These are phyloP conservation scores for Chloranthus sessilifolius DNA, from an alignment of 164 flowering plant species.

Conservation along the genomic window DNA sequence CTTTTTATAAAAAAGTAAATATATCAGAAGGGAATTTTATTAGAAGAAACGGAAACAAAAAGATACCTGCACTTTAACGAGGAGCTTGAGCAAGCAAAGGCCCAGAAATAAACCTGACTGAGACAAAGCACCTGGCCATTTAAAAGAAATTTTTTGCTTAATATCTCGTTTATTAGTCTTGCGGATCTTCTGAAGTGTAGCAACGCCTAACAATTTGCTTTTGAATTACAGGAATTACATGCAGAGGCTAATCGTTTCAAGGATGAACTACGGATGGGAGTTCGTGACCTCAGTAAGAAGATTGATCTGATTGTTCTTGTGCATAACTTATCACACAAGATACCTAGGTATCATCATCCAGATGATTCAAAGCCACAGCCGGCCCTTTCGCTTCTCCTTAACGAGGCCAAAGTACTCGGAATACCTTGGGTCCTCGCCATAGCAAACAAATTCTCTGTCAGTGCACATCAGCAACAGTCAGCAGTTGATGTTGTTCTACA, in stretches of 20 bases:
- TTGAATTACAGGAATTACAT: constrained; percentile 59
- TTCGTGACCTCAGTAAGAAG: constrained; percentile 76
- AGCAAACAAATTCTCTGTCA: constrained; percentile 89
- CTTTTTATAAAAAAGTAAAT: too few relatives aligned
- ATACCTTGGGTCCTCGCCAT: constrained; percentile 94
- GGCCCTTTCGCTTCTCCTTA: constrained; percentile 68
- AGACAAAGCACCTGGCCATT: too few relatives aligned
- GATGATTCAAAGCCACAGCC: constrained; percentile 47
- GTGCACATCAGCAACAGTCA: constrained; percentile 84
- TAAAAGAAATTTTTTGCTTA: too few relatives aligned
- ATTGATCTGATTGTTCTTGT: constrained; percentile 88
- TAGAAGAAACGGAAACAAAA: too few relatives aligned
- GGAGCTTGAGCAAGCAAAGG: too few relatives aligned
- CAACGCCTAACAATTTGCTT: neutral
- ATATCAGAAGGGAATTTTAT: too few relatives aligned
- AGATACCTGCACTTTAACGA: too few relatives aligned
- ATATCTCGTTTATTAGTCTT: too few relatives aligned
- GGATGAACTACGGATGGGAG: constrained; percentile 85
- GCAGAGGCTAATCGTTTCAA: constrained; percentile 60
- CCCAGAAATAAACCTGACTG: too few relatives aligned
- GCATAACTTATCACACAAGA: constrained; percentile 84
- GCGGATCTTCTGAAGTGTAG: too few relatives aligned
- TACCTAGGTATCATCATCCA: constrained; percentile 51
- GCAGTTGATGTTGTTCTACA: constrained; percentile 63
- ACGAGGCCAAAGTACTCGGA: constrained; percentile 88